Conservation (phyloP, 2,329 filamentous ascomycete genomes). For the Boeremia exigua region DNA sequence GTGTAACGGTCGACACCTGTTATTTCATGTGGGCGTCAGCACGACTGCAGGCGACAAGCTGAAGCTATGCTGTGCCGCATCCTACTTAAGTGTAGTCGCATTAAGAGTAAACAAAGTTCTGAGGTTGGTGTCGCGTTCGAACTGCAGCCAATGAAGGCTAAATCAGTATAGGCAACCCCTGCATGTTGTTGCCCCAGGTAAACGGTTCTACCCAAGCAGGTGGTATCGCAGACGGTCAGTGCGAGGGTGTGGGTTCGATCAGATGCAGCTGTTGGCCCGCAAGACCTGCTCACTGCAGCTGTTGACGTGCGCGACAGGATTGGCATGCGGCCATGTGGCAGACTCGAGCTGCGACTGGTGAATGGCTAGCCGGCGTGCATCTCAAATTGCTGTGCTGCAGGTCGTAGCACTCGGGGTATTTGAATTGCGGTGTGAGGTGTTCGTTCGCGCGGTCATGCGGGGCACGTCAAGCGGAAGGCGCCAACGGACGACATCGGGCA, state of each 20-base stretch:
- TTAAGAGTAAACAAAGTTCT: constrained; percentile 17
- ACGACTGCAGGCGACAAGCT: not conserved
- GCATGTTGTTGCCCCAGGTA: constrained; percentile 13
- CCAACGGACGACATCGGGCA: constrained; percentile 4
- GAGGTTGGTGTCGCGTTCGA: constrained; percentile 9
- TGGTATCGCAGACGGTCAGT: constrained; percentile 13
- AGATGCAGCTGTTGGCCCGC: constrained; percentile 7
- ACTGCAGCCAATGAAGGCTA: constrained; percentile 14
- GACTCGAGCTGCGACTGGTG: not conserved
- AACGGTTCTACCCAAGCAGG: constrained; percentile 11
- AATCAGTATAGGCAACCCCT: constrained; percentile 10
- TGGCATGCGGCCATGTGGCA: constrained; percentile 10
- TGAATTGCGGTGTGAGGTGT: constrained; percentile 19
- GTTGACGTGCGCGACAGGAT: constrained; percentile 6
- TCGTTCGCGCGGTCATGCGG: constrained; percentile 8
- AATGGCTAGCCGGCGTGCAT: constrained; percentile 1
- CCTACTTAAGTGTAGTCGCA: constrained; percentile 9
- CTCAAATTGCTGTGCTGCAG: constrained; percentile 11
- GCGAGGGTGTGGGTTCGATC: constrained; percentile 3
- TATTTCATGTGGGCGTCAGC: not conserved
- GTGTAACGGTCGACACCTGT: not conserved
- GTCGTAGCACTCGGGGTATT: constrained; percentile 8
- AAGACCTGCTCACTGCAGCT: not conserved
- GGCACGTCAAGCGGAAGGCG: constrained; percentile 4
- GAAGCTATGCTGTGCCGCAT: not conserved